These are phyloP conservation scores for Psilocybe subaeruginosa DNA, from an alignment of 768 basidiomycete genomes.

Conservation along the genomic window DNA sequence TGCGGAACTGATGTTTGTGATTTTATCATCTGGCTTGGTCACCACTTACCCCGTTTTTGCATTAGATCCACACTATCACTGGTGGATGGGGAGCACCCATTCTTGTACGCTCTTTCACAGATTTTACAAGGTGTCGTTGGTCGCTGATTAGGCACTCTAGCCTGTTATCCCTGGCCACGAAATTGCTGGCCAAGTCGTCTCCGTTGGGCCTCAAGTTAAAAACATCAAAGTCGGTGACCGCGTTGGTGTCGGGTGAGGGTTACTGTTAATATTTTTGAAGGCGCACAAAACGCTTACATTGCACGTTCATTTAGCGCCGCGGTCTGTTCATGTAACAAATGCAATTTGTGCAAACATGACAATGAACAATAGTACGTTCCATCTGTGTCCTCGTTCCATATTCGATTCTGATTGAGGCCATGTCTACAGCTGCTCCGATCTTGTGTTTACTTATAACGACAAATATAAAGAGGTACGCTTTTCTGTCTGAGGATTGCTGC, in stretches of 20 bases:
- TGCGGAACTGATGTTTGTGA: constrained; percentile 53
- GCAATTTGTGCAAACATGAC: constrained; percentile 49
- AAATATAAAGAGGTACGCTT: constrained; percentile 38
- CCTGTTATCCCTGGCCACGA: constrained; percentile 52
- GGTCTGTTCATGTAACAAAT: constrained; percentile 47
- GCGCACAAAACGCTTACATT: not conserved
- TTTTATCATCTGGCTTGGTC: not conserved
- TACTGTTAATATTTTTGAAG: not conserved
- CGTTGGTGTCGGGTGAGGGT: constrained; percentile 47
- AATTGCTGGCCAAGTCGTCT: constrained; percentile 54
- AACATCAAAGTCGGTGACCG: constrained; percentile 60
- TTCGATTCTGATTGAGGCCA: not conserved
- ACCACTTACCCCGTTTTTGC: not conserved
- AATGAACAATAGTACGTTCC: constrained; percentile 53
- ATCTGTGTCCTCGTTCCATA: not conserved
- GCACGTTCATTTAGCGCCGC: constrained; percentile 40
- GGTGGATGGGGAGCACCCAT: constrained; percentile 38
- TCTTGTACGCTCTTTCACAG: constrained; percentile 22
- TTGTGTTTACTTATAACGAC: constrained; percentile 43
- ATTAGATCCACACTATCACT: constrained; percentile 40
- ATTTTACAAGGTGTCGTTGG: not conserved
- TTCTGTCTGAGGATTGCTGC: not conserved
- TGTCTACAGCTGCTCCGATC: constrained; percentile 40
- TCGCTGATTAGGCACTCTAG: constrained; percentile 16
- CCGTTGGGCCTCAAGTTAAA: constrained; percentile 56